These are phyloP conservation scores for Lactarius indigo DNA, from an alignment of 768 basidiomycete genomes.

Conservation along the genomic window DNA sequence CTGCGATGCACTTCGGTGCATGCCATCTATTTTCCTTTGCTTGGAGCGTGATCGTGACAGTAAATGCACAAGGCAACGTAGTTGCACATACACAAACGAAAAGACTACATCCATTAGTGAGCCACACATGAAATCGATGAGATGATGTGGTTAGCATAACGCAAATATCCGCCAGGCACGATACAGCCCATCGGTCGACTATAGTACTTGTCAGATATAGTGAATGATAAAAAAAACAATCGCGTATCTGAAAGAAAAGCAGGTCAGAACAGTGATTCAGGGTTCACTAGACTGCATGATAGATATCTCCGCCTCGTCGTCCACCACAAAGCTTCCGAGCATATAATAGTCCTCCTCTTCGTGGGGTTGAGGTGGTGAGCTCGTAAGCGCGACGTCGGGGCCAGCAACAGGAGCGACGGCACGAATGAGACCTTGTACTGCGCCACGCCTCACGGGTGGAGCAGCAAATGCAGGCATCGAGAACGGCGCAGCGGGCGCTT, in stretches of 20 bases:
- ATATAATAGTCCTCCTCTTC: conserved; percentile 62
- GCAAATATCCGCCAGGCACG: background rate
- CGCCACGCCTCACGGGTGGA: conserved; percentile 47
- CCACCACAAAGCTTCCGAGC: conserved; percentile 77
- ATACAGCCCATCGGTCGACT: background rate
- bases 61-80: background rate
- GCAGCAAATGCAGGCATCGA: conserved; percentile 52
- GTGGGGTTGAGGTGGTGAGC: conserved; percentile 53
- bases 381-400: conserved; percentile 42
- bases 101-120: background rate
- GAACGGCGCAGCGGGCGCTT: conserved; percentile 41
- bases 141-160: background rate
- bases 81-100: background rate
- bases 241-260: background rate
- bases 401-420: conserved; percentile 29
- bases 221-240: background rate
- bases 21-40: background rate
- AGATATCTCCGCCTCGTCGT: conserved; percentile 68
- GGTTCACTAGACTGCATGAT: conserved; percentile 34
- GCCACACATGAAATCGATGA: background rate
- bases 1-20: conserved; percentile 16
- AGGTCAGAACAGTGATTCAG: background rate
- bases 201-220: background rate
- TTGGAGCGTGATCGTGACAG: background rate
- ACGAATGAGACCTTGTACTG: conserved; percentile 28